Evolutionary conservation across 2,329 filamentous ascomycete species (phyloP), one percentile per base, ranked within the genome.

Genomic region (Macroventuria anomochaeta): DNA sequence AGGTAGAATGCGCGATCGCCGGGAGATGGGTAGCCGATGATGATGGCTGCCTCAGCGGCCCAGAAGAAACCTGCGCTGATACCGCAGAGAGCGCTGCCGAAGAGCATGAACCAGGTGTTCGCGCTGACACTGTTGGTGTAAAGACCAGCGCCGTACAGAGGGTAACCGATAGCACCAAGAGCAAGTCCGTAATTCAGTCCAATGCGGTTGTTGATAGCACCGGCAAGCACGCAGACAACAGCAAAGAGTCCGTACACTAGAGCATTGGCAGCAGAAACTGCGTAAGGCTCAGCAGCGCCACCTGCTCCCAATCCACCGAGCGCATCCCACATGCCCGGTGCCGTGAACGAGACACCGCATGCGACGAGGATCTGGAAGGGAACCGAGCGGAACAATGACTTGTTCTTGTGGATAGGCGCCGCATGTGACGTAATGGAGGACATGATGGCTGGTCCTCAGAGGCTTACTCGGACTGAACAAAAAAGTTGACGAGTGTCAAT

Each of bases 91-190:
- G 73, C 73, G 7, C 63, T 69, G 4, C 75, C 75, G 7, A 77
- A 69, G 5, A 75, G 67, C 54, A 78, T 64, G 38, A 77, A 75
- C 74, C 75, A 77, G 3, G 74, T 77, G 12, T 72, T 73, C 0
- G 71, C 68, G 31, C 63, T 68, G 15, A 66, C 49, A 28, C 74
- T 76, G 64, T 77, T 78, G 18, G 69, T 67, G 54, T 77, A 78
- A 12, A 78, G 54, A 1, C 74, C 74, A 3, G 76, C 75, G 0
- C 73, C 75, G 42, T 78, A 78, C 0, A 77, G 58, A 1, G 76
- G 75, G 36, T 77, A 77, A 2, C 75, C 75, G 8, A 77, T 68
- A 0, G 79, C 75, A 7, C 79, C 80, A 3, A 80, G 52, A 4
- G 75, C 74, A 3, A 79, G 58, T 13, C 68, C 68, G 32, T 69